These are phyloP conservation scores for Taiozyma sp. DNA, from an alignment of 1,139 yeast species.

Conservation along the genomic window DNA sequence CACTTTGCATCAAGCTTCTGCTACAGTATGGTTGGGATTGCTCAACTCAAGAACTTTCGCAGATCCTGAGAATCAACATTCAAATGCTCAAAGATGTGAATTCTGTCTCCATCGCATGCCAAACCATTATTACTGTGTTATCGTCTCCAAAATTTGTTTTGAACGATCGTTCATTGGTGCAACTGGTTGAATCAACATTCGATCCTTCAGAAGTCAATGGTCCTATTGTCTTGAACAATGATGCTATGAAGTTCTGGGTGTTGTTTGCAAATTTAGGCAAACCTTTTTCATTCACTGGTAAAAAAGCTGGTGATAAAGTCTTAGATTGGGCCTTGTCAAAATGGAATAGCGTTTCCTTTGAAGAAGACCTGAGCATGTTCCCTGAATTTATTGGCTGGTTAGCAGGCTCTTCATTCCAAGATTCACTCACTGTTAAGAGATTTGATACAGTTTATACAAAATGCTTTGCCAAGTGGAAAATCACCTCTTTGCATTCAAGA, in stretches of 20 bases:
- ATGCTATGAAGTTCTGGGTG: conserved; percentile 51
- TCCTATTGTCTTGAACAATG: conserved; percentile 41
- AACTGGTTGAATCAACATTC: conserved; percentile 41
- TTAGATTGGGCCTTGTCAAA: conserved; percentile 45
- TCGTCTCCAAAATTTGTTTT: conserved; percentile 17
- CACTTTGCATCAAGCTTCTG: conserved; percentile 31
- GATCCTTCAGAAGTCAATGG: conserved; percentile 57
- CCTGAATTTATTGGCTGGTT: conserved; percentile 41
- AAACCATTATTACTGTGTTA: conserved; percentile 24
- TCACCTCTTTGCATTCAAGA: conserved; percentile 1
- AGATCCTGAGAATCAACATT: conserved; percentile 36
- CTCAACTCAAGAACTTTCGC: conserved; percentile 16
- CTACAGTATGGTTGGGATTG: conserved; percentile 22
- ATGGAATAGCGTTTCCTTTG: conserved; percentile 28
- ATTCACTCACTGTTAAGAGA: not conserved
- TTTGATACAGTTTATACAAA: conserved; percentile 10
- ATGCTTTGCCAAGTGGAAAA: conserved; percentile 7
- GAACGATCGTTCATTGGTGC: conserved; percentile 35
- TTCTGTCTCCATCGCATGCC: conserved; percentile 28
- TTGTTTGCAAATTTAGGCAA: conserved; percentile 34
- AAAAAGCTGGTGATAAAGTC: conserved; percentile 25
- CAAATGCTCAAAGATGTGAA: conserved; percentile 37
- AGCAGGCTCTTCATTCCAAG: conserved; percentile 23
- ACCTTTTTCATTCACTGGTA: conserved; percentile 26
- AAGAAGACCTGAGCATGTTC: conserved; percentile 20